Percentiles rank a stretch among this genome's conserved stretches.
phyloP scores from a whole-genome alignment of 352 stramenopile genomes.

The Pythium phragmitis region DNA sequence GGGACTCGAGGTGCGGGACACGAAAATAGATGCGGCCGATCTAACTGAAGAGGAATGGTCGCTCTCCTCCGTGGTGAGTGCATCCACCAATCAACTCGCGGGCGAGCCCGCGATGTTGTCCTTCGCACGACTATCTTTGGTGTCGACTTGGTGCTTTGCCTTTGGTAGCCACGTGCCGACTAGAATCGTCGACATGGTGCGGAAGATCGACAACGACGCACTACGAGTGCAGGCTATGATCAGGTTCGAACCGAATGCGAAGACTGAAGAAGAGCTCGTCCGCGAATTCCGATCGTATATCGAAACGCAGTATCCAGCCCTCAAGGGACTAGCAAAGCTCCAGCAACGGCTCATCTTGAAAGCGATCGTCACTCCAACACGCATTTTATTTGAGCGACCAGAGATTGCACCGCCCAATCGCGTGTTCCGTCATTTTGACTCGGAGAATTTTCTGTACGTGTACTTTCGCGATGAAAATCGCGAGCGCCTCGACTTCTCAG shows the following conservation, averaged over 20 bases:
- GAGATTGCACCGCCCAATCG: slow-evolving; percentile 56
- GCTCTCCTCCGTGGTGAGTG: not conserved
- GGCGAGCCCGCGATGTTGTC: slow-evolving; percentile 7
- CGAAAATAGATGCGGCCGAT: not conserved
- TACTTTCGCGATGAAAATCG: slow-evolving; percentile 84
- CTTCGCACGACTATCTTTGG: not conserved
- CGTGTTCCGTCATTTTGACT: slow-evolving; percentile 65
- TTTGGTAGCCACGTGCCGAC: slow-evolving; percentile 13
- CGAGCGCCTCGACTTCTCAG: slow-evolving; percentile 60
- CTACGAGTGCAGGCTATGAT: slow-evolving; percentile 19
- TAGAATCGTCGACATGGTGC: slow-evolving; percentile 16
- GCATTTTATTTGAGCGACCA: slow-evolving; percentile 61
- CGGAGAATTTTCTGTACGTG: slow-evolving; percentile 80
- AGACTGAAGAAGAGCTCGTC: slow-evolving; percentile 4
- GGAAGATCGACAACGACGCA: slow-evolving; percentile 12
- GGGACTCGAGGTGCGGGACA: slow-evolving; percentile 25
- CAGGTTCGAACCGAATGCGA: slow-evolving; percentile 14
- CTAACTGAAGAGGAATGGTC: not conserved
- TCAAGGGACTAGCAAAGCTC: slow-evolving; percentile 21
- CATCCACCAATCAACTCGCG: not conserved
- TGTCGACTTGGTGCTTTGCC: slow-evolving; percentile 16
- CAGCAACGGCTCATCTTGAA: slow-evolving; percentile 46
- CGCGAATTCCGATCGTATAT: slow-evolving; percentile 23
- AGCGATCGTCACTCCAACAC: slow-evolving; percentile 61
- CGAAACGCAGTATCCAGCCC: not conserved